phyloP scores from a whole-genome alignment of 2,329 filamentous ascomycete species.

The Claviceps digitariae region DNA sequence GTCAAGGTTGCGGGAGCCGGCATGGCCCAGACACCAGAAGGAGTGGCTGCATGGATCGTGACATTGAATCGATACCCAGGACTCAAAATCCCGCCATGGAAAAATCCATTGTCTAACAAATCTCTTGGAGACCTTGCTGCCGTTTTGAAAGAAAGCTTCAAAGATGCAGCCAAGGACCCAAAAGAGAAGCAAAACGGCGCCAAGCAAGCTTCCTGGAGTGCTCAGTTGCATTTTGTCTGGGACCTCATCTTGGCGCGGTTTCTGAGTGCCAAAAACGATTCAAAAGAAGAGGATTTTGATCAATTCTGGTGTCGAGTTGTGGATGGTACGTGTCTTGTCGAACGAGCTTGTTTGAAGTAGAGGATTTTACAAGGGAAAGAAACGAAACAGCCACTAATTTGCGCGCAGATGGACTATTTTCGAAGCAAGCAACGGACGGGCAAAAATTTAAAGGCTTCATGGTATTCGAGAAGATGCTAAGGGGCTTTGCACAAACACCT shows the following conservation, averaged over 20 bases:
- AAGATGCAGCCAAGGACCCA: conserved; percentile 34
- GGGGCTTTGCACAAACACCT: conserved; percentile 32
- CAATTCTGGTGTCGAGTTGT: conserved; percentile 80
- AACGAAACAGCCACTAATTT: no score
- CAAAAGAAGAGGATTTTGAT: conserved; percentile 40
- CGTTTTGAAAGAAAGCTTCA: conserved; percentile 63
- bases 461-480: conserved; percentile 65
- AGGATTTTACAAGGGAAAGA: not conserved
- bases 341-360: not conserved
- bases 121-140: conserved; percentile 57
- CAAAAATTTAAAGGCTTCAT: conserved; percentile 89
- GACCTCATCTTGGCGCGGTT: conserved; percentile 55
- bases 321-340: conserved; percentile 49
- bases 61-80: conserved; percentile 50
- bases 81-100: conserved; percentile 58
- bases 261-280: conserved; percentile 20
- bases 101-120: conserved; percentile 57
- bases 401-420: conserved; percentile 62
- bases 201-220: conserved; percentile 62
- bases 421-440: conserved; percentile 66
- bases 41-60: conserved; percentile 76
- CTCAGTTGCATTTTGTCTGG: conserved; percentile 82
- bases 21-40: conserved; percentile 70
- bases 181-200: conserved; percentile 28
- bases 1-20: conserved; percentile 48